Base-by-base conservation (phyloP, 2,329 filamentous ascomycete genomes). In the Curvularia sp. region DNA sequence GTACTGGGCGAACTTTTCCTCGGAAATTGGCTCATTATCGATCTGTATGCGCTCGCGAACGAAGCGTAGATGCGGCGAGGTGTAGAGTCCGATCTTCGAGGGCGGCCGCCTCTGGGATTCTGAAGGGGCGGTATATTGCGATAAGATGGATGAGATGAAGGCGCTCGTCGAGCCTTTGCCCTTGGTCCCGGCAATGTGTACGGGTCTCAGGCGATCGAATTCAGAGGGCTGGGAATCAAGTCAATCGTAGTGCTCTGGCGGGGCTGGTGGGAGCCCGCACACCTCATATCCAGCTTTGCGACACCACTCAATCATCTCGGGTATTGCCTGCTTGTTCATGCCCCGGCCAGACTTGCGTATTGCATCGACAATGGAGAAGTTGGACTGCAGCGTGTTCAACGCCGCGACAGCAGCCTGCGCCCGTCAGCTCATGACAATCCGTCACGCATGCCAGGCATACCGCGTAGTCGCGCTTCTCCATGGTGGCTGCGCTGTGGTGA, bases 141-240 rank as follows among this genome's bases (percentile, higher is more conserved):
- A 79, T n/a, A 97, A 81, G 62, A 96, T 91, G 2, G 88, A 88
- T 13, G 92, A 92, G 19, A 92, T 85, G 74, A 93, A 94, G 9
- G 93, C 90, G 64, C 90, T 92, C 0, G 92, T 93, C 2, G 91
- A 95, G 39, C 93, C 93, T 77, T 97, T 98, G 59, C 94, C 94
- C 76, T 97, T 98, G 4, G 93, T 97, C 12, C 94, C 94, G 1
- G 94, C 91, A 45, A 98, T 87, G 74, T 98, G 94, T 60, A 98
- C 87, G 65, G 83, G 80, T 58, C 85, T 88, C 61, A 89, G 71
- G 9, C 73, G 78, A 62, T 87, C 80, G 66, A 89, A 83, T 58
- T 88, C 86, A 13, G 84, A 82, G 18, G 87, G 86, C 86, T 89
- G 28, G 4, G 41, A 13, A 52, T 32, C 52, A 51, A 42, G 67